Percentiles rank a stretch among this genome's conserved stretches.
These are phyloP conservation scores for Boletus subparvulus DNA, from an alignment of 768 basidiomycete genomes.

Conservation along the genomic window DNA sequence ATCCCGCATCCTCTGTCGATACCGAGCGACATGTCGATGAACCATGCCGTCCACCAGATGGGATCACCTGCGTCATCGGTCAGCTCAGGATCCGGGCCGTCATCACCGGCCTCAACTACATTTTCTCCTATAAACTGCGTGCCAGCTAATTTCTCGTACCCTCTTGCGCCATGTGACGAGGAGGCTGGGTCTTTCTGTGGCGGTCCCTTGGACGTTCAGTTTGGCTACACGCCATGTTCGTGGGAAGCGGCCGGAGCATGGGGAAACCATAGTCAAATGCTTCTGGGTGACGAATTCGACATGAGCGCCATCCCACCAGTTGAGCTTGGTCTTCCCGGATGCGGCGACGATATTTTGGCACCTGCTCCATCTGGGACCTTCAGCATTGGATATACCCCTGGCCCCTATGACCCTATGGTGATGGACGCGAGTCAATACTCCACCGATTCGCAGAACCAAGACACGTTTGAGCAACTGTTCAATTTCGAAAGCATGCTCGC, in stretches of 20 bases:
- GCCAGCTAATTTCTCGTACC: slow-evolving; percentile 23
- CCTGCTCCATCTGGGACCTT: slow-evolving; percentile 12
- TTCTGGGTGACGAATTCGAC: slow-evolving; percentile 67
- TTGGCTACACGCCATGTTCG: slow-evolving; percentile 32
- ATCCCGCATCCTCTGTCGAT: slow-evolving; percentile 46
- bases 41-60: slow-evolving; percentile 45
- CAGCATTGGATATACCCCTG: slow-evolving; percentile 22
- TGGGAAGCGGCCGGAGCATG: slow-evolving; percentile 36
- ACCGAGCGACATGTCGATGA: slow-evolving; percentile 34
- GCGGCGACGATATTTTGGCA: slow-evolving; percentile 30
- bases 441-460: slow-evolving; percentile 30
- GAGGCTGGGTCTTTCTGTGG: slow-evolving; percentile 19
- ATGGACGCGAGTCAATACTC: slow-evolving; percentile 34
- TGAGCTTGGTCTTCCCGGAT: slow-evolving; percentile 55
- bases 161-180: slow-evolving; percentile 16
- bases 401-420: slow-evolving; percentile 27
- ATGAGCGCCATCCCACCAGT: slow-evolving; percentile 63
- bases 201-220: slow-evolving; percentile 24
- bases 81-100: slow-evolving; percentile 48
- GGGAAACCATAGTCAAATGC: slow-evolving; percentile 36
- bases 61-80: slow-evolving; percentile 51
- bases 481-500: slow-evolving; percentile 37
- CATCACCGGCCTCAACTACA: slow-evolving; percentile 48
- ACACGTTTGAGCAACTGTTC: slow-evolving; percentile 39
- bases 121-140: slow-evolving; percentile 43